Percentiles rank a stretch among this genome's conserved stretches.
Evolutionary conservation across 2,329 filamentous ascomycete genomes (phyloP).

Genomic region (Cladorrhinum sp.): DNA sequence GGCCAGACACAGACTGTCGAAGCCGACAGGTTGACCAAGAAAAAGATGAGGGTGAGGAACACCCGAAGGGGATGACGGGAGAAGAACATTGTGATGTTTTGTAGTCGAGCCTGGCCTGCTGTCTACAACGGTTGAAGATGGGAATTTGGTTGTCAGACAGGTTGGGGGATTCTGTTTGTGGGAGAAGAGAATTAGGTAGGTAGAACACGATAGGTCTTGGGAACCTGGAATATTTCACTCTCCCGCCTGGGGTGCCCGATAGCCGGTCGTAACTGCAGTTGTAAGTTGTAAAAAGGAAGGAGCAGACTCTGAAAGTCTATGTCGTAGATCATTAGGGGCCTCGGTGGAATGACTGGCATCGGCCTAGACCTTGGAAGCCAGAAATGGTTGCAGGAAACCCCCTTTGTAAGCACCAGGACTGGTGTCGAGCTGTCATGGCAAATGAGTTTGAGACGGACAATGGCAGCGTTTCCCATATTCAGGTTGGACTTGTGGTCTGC

Average conservation of each 20-base stretch:
- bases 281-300: not conserved
- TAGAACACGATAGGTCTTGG: not conserved
- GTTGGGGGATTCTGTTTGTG: not conserved
- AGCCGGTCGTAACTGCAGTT: not conserved
- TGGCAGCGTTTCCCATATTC: not conserved
- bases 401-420: not conserved
- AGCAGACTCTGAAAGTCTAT: not conserved
- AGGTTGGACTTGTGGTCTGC: not conserved
- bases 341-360: no score
- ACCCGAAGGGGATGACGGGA: not conserved
- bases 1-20: constrained; percentile 11
- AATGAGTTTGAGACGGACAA: not conserved
- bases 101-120: not conserved
- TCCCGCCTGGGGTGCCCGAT: not conserved
- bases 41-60: not conserved
- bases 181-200: not conserved
- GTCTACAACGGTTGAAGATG: not conserved
- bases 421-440: not conserved
- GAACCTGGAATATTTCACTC: not conserved
- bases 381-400: not conserved
- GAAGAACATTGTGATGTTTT: not conserved
- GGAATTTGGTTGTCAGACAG: not conserved
- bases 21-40: not conserved
- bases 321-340: no score
- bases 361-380: not conserved